phyloP scores from a whole-genome alignment of 768 basidiomycete genomes.

The Termitomyces sp. region DNA sequence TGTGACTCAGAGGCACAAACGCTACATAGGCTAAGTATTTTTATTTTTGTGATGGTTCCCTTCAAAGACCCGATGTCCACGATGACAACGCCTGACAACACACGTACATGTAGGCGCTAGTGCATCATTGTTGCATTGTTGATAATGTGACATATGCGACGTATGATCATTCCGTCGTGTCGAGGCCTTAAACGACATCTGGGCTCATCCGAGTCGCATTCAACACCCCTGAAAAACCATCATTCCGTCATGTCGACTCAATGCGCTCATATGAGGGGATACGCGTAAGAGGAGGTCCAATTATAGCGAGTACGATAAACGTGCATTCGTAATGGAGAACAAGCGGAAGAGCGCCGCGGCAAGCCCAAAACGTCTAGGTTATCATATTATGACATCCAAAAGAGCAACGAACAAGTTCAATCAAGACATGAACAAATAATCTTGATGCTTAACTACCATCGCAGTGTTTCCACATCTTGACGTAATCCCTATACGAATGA shows the following conservation, averaged over 20 bases:
- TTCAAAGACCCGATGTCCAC: background rate
- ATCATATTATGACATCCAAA: background rate
- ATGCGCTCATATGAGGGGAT: too few relatives aligned
- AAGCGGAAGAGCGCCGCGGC: background rate
- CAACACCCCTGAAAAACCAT: background rate
- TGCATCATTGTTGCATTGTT: too few relatives aligned
- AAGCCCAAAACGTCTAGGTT: background rate
- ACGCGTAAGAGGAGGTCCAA: background rate
- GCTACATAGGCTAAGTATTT: background rate
- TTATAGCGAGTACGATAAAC: background rate
- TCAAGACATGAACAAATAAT: background rate
- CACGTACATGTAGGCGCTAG: too few relatives aligned
- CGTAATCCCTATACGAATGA: constrained; percentile 37
- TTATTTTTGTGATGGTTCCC: background rate
- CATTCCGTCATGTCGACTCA: too few relatives aligned
- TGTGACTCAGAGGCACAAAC: background rate
- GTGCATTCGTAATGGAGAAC: background rate
- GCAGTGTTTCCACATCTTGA: constrained; percentile 59
- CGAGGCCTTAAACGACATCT: background rate
- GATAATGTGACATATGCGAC: background rate
- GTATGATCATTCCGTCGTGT: background rate
- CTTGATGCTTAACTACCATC: constrained; percentile 7
- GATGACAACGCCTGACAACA: background rate
- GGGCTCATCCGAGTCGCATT: background rate
- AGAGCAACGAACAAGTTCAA: background rate